A percentile compares a stretch with the other conserved stretches of the same genome.
These are phyloP conservation scores for Mrakia frigida DNA, from an alignment of 768 basidiomycete species.

Conservation along the genomic window DNA sequence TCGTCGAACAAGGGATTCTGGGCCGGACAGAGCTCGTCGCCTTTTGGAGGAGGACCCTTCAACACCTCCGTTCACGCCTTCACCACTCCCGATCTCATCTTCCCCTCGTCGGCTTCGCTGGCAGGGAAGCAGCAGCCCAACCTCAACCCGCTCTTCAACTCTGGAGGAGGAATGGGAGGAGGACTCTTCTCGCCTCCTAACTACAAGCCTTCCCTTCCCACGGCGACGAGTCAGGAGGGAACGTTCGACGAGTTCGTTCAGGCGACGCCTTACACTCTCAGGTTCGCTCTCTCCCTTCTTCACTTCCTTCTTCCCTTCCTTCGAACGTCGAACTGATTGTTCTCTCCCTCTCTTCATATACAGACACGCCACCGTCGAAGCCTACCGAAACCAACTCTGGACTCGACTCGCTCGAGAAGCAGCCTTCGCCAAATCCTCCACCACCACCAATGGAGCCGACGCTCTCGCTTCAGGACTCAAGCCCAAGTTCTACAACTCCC, in stretches of 20 bases:
- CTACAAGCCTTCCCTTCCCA: slow-evolving; percentile 58
- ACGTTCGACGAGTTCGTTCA: slow-evolving; percentile 36
- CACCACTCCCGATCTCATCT: slow-evolving; percentile 5
- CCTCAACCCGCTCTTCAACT: slow-evolving; percentile 21
- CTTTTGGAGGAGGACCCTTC: slow-evolving; percentile 15
- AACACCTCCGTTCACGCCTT: not conserved
- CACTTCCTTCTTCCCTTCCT: slow-evolving; percentile 70
- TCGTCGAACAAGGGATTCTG: not conserved
- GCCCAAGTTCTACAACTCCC: slow-evolving; percentile 49
- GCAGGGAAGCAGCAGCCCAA: slow-evolving; percentile 15
- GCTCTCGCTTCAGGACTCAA: slow-evolving; percentile 40
- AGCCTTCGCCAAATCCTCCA: slow-evolving; percentile 36
- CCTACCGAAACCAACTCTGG: slow-evolving; percentile 89
- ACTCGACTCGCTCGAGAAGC: slow-evolving; percentile 77
- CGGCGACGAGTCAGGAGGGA: slow-evolving; percentile 44
- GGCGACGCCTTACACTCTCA: slow-evolving; percentile 43
- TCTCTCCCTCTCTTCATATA: slow-evolving; percentile 78
- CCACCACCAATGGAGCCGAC: slow-evolving; percentile 33
- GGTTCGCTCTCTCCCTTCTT: slow-evolving; percentile 43
- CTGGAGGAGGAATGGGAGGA: not conserved
- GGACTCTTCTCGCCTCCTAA: slow-evolving; percentile 8
- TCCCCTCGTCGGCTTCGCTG: not conserved
- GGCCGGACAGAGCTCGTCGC: not conserved
- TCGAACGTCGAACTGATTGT: slow-evolving; percentile 73
- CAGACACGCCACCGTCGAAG: slow-evolving; percentile 27